Conservation (phyloP, 805 yeast species). For the Candida nitratophila region DNA sequence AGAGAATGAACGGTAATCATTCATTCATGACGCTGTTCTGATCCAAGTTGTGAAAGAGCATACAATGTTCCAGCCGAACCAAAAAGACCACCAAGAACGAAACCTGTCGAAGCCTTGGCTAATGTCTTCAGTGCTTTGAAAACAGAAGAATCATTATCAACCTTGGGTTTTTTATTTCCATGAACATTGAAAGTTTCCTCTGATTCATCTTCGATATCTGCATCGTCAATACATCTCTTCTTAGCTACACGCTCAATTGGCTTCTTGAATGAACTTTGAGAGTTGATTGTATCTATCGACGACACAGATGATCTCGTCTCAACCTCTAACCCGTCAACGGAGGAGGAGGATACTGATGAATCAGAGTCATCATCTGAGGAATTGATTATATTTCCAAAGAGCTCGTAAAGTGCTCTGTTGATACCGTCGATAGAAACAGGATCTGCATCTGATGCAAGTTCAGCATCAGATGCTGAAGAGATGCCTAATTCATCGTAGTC, state of each 20-base stretch:
- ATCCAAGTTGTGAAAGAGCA: not conserved
- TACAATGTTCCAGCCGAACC: not conserved
- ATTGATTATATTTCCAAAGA: too few relatives aligned
- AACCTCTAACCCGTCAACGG: too few relatives aligned
- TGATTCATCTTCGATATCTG: not conserved
- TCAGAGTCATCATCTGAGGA: too few relatives aligned
- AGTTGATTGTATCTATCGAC: not conserved
- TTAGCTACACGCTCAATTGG: not conserved
- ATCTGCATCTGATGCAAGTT: too few relatives aligned
- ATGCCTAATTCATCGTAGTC: too few relatives aligned
- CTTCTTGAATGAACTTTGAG: too few relatives aligned
- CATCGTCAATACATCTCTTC: not conserved
- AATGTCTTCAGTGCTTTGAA: not conserved
- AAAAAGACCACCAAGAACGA: not conserved
- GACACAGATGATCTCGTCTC: too few relatives aligned
- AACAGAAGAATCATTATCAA: not conserved
- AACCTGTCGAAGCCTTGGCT: not conserved
- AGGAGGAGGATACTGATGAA: too few relatives aligned
- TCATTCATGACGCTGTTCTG: not conserved
- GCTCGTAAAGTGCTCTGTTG: too few relatives aligned
- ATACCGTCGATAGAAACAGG: too few relatives aligned
- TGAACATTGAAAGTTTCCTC: too few relatives aligned
- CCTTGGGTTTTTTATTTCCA: not conserved
- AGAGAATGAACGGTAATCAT: not conserved
- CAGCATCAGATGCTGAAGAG: too few relatives aligned